Conservation (phyloP, 441 rosid genomes). For the Adansonia gregorii region DNA sequence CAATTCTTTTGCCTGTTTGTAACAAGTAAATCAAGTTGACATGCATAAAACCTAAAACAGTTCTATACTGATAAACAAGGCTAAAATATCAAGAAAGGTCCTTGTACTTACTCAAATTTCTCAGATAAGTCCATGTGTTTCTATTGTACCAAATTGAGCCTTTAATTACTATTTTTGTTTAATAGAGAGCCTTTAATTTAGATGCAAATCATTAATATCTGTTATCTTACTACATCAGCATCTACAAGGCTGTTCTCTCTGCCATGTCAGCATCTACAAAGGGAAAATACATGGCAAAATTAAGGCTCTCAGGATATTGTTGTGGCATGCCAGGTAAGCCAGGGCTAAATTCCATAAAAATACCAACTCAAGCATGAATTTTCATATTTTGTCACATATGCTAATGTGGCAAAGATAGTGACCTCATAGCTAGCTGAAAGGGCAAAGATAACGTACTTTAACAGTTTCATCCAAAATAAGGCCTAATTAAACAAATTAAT, state of each 20-base stretch:
- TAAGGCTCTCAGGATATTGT: neutral
- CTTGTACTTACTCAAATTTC: neutral
- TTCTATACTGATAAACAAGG: neutral
- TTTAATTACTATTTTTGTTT: neutral
- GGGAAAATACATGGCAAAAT: neutral
- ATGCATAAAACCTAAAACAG: slow-evolving; percentile 17
- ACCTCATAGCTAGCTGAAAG: neutral
- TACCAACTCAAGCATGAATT: neutral
- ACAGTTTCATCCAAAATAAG: neutral
- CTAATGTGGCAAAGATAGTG: neutral
- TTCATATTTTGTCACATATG: neutral
- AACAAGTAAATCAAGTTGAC: slow-evolving; percentile 19
- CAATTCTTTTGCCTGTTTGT: slow-evolving; percentile 62
- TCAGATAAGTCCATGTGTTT: neutral
- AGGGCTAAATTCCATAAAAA: neutral
- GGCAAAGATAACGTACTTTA: neutral
- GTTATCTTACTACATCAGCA: neutral
- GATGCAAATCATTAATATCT: neutral
- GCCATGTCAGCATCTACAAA: neutral
- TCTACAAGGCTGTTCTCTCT: neutral
- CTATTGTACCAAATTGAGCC: neutral
- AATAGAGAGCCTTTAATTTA: neutral
- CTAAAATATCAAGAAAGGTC: neutral
- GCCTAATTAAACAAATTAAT: neutral
- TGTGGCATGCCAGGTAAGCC: neutral